Base-by-base conservation (phyloP, 2,329 filamentous ascomycete genomes). In the Rhinocladiella similis region DNA sequence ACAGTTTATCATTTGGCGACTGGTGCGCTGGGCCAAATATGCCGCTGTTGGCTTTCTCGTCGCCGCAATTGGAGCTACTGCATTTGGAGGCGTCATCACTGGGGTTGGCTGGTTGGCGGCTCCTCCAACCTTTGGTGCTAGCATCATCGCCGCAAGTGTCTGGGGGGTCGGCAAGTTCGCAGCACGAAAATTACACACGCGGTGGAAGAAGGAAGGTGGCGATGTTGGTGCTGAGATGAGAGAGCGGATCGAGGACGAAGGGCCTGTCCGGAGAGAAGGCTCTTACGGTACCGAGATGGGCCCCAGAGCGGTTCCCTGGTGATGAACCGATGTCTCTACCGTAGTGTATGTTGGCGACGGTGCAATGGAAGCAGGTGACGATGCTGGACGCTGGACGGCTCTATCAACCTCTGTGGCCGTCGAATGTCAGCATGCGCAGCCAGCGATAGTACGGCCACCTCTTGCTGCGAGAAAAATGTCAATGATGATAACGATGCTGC, bases 11-110 rank as follows among this genome's bases (percentile, higher is more conserved):
- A 46, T 65, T 50, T 65, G 63, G 63, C 62, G 63, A 13, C 53
- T 64, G 20, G 62, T 65, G n/a, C 62, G 63, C 45, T 65, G 62
- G 62, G 63, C 63, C 36, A 65, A 65, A 25, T 65, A 64, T 29
- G 57, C 59, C n/a, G 63, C 63, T 2, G 54, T 63, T 22, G 63
- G 63, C n/a, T 38, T 49, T 16, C 33, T 62, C 5, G 61, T 61
- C 12, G 63, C 63, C n/a, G 62, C 60, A 5, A 42, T 65, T 16
- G 54, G 57, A 39, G 62, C 63, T 5, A 65, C 63, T 13, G 63
- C 63, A 12, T 29, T 65, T n/a, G 63, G 63, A 7, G 47, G 57
- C 18, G 56, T 56, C 16, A 41, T 65, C 25, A 54, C 57, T 18
- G 63, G 63, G 18, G 62, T 62, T 12, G 63, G 57, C 3, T 65